A percentile compares a stretch with the other conserved stretches of the same genome.
phyloP scores from a whole-genome alignment of 2,329 filamentous ascomycete species.

The Stachybotrys echinatus region DNA sequence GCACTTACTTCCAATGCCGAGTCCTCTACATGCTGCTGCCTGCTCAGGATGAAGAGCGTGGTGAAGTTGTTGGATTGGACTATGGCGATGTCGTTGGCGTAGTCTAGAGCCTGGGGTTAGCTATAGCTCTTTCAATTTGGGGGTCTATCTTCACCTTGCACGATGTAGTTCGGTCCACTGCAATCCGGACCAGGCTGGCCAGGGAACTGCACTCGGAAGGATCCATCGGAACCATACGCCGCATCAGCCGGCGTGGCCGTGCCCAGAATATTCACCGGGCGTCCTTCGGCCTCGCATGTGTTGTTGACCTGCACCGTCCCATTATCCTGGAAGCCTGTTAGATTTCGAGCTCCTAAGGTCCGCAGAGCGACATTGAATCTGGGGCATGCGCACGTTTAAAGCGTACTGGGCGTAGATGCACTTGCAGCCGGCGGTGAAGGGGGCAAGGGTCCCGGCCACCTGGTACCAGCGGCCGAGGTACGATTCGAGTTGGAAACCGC shows the following conservation, averaged over 20 bases:
- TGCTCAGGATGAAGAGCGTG: slow-evolving; percentile 25
- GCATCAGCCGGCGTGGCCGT: slow-evolving; percentile 19
- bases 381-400: slow-evolving; percentile 22
- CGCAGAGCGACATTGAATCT: too few relatives aligned
- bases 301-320: slow-evolving; percentile 26
- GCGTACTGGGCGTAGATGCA: slow-evolving; percentile 24
- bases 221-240: slow-evolving; percentile 20
- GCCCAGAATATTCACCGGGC: slow-evolving; percentile 22
- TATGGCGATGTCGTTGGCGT: slow-evolving; percentile 23
- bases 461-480: slow-evolving; percentile 28
- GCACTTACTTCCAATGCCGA: slow-evolving; percentile 20
- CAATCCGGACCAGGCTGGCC: slow-evolving; percentile 19
- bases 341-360: background rate
- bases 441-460: slow-evolving; percentile 23
- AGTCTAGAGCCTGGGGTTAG: slow-evolving; percentile 12
- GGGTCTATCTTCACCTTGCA: slow-evolving; percentile 15
- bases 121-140: background rate
- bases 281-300: slow-evolving; percentile 19
- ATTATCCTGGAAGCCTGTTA: slow-evolving; percentile 15
- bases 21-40: slow-evolving; percentile 19
- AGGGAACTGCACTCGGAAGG: slow-evolving; percentile 24
- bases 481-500: slow-evolving; percentile 18
- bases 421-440: slow-evolving; percentile 23
- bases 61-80: slow-evolving; percentile 25
- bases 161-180: slow-evolving; percentile 26